Evolutionary conservation across 257 asterid genomes (phyloP), one percentile per base, ranked within the genome.

Genomic region (Solanum ossicruentum): DNA sequence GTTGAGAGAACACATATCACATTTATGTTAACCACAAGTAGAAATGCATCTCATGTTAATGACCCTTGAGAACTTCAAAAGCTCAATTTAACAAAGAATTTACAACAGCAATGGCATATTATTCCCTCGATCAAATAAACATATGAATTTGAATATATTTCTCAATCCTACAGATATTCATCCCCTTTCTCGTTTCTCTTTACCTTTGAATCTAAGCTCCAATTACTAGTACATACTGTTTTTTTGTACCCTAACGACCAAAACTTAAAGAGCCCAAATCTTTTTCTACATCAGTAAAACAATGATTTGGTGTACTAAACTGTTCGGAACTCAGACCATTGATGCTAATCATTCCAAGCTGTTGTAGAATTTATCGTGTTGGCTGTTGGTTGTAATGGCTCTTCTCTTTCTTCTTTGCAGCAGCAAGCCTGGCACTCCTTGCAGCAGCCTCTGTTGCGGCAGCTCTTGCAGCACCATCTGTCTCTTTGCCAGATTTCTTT

Each of bases 401-500:
- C 93, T 93, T 96, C 95, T 96, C 99, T 87, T 96, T 95, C 91
- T 96, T 96, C 91, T 95, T 96, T 47, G 99, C 97, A 36, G 98
- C 98, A 71, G 97, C 96, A 41, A 96, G 91, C 86, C 81, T 96
- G 36, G 98, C 97, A 78, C 86, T 95, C 89, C 98, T 92, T 23
- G 99, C 98, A 21, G 99, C 98, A 84, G 98, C 98, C 91, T 96
- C 99, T 87, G 69, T 80, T 16, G 98, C 98, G 13, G 93, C 98
- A 80, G 95, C 97, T 91, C 90, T 93, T 8, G 98, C 97, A 23
- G 98, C 97, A 20, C 87, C 88, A 71, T 96, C 98, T 86, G 94
- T 89, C 82, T 95, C 99, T 88, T 95, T 96, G 70, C 83, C 86
- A 0, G 98, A 93, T 86, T 96, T 96, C 92, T 96, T 96, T 88